Evolutionary conservation across 164 flowering plant genomes (phyloP), one percentile per base, ranked within the genome.

Genomic region (Stephania japonica): DNA sequence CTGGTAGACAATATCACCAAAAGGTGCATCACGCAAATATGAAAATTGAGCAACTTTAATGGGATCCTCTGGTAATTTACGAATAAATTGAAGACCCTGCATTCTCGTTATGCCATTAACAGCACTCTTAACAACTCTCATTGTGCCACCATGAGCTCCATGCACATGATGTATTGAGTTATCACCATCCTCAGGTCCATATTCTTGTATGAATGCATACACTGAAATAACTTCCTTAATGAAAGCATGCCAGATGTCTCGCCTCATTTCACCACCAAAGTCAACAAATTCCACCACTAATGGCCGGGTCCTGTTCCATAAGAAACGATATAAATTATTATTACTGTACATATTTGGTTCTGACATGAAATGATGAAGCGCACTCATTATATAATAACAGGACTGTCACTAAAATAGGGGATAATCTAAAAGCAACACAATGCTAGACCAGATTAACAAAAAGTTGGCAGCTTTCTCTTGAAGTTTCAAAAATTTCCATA

Each of bases 201-300:
- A 90, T 72, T 95, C 97, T 70, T 75, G 73, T 42, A 91, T 81
- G 77, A 95, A 95, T 70, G 85, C 81, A 77, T 93, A 83, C 62
- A 90, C 78, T 70, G 89, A 65, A 78, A 93, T 87, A 26, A 95
- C 84, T 85, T 95, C 99, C 78, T 84, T 84, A 59, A 91, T 86
- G 71, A 85, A 89, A 75, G 98, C 93, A 85, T 89, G 85, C 99
- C 99, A 95, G 43, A 88, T 86, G 84, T 95, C 99, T 78, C 99
- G 82, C 81, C 99, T 87, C 91, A 88, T 86, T 80, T 95, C 98
- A 76, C 94, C 91, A 69, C 96, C 94, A 78, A 93, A 83, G 83
- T 95, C 98, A 19, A 95, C 93, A 84, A 92, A 91, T 78, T 95
- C 98, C 59, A 93, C 79, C 43, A 90, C 87, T 92, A 92, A 95